These are phyloP conservation scores for Hirsutella minnesotensis DNA, from an alignment of 2,329 filamentous ascomycete genomes.

Conservation along the genomic window DNA sequence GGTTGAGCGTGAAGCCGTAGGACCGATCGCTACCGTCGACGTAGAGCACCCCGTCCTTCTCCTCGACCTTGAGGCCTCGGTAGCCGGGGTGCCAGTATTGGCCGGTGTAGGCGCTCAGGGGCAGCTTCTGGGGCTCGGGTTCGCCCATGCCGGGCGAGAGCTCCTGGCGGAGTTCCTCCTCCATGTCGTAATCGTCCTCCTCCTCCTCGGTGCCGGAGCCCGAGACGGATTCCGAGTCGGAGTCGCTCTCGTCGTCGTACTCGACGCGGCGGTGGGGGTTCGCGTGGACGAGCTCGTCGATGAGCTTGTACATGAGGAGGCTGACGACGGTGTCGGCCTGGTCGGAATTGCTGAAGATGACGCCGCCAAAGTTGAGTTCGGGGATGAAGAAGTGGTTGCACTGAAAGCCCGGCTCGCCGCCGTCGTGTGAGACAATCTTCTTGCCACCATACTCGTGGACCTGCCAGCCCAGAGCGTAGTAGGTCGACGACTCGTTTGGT, in stretches of 20 bases:
- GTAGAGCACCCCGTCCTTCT: conserved; percentile 8
- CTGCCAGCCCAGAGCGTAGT: conserved; percentile 14
- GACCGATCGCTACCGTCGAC: conserved; percentile 16
- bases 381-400: conserved; percentile 15
- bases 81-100: conserved; percentile 14
- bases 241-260: background rate
- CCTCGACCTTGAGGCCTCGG: conserved; percentile 9
- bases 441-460: conserved; percentile 10
- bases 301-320: conserved; percentile 10
- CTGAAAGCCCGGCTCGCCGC: conserved; percentile 12
- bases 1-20: conserved; percentile 12
- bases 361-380: conserved; percentile 12
- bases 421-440: conserved; percentile 13
- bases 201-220: conserved; percentile 1
- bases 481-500: conserved; percentile 2
- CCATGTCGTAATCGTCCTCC: background rate
- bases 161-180: conserved; percentile 3
- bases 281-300: conserved; percentile 6
- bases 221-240: conserved; percentile 1
- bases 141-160: conserved; percentile 1
- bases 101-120: conserved; percentile 9
- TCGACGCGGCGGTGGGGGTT: background rate
- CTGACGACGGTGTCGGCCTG: conserved; percentile 8
- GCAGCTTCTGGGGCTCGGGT: conserved; percentile 1
- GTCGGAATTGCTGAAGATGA: conserved; percentile 13